Evolutionary conservation across 1,284 basidiomycete genomes (phyloP).

Genomic region (Trichosporon asahii): DNA sequence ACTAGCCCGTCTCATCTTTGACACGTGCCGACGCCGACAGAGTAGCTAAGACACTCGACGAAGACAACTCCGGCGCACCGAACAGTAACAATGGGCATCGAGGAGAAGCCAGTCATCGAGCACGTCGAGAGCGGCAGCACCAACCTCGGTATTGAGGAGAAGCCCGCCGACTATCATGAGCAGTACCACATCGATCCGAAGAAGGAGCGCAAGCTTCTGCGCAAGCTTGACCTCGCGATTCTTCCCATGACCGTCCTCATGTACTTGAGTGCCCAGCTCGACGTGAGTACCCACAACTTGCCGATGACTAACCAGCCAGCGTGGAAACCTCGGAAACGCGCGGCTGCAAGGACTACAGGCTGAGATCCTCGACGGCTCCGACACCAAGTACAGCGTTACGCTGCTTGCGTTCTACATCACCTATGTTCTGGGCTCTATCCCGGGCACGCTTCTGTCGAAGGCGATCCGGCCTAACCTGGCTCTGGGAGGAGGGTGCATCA

Average conservation of each 20-base stretch:
- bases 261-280: conserved; percentile 16
- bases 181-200: conserved; percentile 14
- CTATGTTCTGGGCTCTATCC: conserved; percentile 29
- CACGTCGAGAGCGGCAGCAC: background rate
- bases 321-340: conserved; percentile 37
- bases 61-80: background rate
- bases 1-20: background rate
- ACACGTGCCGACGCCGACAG: background rate
- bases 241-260: conserved; percentile 24
- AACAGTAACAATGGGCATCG: background rate
- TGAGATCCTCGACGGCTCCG: conserved; percentile 28
- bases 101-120: background rate
- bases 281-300: background rate
- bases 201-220: conserved; percentile 25
- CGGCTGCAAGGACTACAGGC: conserved; percentile 34
- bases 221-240: conserved; percentile 31
- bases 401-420: conserved; percentile 37
- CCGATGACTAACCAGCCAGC: conserved; percentile 13
- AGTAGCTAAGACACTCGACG: background rate
- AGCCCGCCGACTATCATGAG: background rate
- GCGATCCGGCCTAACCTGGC: background rate
- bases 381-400: conserved; percentile 38
- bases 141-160: background rate
- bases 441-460: conserved; percentile 3
- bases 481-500: background rate